These are phyloP conservation scores for Neonectria neomacrospora DNA, from an alignment of 2,329 filamentous ascomycete species.

Conservation along the genomic window DNA sequence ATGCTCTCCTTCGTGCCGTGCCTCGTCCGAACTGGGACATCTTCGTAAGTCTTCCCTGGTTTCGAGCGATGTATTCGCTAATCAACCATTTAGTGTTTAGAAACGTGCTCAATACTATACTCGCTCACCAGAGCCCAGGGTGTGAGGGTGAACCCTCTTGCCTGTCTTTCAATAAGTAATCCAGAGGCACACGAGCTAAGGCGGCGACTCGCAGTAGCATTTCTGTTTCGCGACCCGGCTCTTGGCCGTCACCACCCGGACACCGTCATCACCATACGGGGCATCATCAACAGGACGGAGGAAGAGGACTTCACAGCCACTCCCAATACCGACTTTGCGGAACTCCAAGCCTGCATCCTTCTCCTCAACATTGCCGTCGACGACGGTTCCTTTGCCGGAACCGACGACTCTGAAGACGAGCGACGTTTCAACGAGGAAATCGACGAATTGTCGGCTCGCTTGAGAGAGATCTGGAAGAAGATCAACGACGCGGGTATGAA, in stretches of 20 bases:
- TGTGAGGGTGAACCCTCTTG: constrained; percentile 69
- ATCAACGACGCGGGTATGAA: constrained; percentile 82
- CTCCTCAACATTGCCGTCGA: constrained; percentile 82
- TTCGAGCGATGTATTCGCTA: neutral
- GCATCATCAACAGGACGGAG: constrained; percentile 59
- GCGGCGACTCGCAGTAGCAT: constrained; percentile 72
- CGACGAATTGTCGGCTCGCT: constrained; percentile 70
- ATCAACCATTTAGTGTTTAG: constrained; percentile 56
- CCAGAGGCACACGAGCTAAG: constrained; percentile 68
- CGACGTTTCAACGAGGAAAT: constrained; percentile 74
- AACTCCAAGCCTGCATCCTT: constrained; percentile 71
- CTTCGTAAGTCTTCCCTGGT: constrained; percentile 52
- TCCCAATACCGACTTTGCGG: constrained; percentile 72
- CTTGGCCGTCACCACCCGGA: constrained; percentile 56
- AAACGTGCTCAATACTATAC: constrained; percentile 60
- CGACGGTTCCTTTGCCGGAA: constrained; percentile 57
- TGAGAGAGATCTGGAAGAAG: constrained; percentile 67
- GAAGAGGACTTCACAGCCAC: constrained; percentile 63
- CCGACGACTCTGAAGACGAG: constrained; percentile 48
- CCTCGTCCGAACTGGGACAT: constrained; percentile 51
- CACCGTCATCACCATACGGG: constrained; percentile 54
- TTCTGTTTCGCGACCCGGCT: constrained; percentile 65
- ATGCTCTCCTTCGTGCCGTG: constrained; percentile 57
- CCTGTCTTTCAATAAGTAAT: constrained; percentile 66
- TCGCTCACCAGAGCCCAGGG: constrained; percentile 56